Conservation (phyloP, 225 moss, liverwort and hornwort genomes). For the Sphagnum tenellum region DNA sequence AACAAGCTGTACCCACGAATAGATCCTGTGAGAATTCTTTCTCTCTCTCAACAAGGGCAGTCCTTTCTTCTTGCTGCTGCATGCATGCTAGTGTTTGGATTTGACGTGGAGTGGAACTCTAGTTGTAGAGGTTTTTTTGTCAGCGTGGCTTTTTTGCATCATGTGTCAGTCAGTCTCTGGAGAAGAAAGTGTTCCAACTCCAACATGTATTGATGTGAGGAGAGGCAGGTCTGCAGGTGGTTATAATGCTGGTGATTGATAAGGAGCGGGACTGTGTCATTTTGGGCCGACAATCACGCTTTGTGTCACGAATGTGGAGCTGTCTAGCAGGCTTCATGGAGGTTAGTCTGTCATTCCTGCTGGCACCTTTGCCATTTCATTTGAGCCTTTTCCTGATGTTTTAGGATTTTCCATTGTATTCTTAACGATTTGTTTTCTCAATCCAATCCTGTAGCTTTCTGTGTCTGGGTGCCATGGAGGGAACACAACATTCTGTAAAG, state of each 20-base stretch:
- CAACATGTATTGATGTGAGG: neutral
- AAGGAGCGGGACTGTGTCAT: conserved; percentile 77
- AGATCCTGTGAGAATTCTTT: conserved; percentile 45
- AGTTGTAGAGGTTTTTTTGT: neutral
- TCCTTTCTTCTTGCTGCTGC: neutral
- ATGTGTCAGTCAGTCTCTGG: neutral
- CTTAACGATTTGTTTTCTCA: no score
- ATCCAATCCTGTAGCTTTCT: no score
- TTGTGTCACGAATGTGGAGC: conserved; percentile 78
- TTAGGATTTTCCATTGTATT: no score
- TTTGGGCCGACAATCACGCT: conserved; percentile 72
- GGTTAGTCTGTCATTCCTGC: conserved; percentile 12
- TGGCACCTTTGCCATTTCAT: no score
- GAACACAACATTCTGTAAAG: no score
- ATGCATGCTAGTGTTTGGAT: neutral
- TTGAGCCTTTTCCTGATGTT: no score
- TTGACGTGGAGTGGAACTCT: neutral
- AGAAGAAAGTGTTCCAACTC: no score
- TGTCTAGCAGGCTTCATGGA: conserved; percentile 94
- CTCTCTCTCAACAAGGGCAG: neutral
- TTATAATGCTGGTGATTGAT: conserved; percentile 94
- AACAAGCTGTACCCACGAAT: conserved; percentile 73
- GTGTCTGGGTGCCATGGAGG: no score
- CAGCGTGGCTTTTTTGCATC: neutral
- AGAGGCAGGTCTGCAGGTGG: conserved; percentile 37